Evolutionary conservation across 2,329 filamentous ascomycete genomes (phyloP), one percentile per base, ranked within the genome.

Genomic region (Fonsecaea pedrosoi): DNA sequence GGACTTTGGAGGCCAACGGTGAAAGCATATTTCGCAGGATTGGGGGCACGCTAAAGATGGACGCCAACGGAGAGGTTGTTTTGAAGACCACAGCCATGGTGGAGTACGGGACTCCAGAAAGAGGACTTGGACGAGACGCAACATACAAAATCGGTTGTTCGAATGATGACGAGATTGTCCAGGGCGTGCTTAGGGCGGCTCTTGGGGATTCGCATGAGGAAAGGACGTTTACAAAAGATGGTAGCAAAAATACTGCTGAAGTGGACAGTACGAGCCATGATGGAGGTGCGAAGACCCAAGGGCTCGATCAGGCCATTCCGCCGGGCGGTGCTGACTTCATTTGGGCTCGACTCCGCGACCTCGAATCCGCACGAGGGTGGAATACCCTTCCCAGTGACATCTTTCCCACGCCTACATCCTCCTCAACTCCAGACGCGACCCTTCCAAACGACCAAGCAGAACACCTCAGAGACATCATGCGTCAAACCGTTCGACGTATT

Each of bases 21-120:
- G 95, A 99, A 80, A 94, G 92, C 72, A 88, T 99, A 58, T 99
- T 98, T 82, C 91, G 90, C 72, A 88, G 94, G 9, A 84, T 99
- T 3, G 86, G 85, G 3, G 84, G 89, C 54, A 82, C 87, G 15
- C 77, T 79, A 30, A 77, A 78, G 59, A 72, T 77, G 15, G 77
- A 78, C 5, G 34, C 32, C 10, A 72, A 75, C 48, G 75, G 75
- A 62, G 75, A 77, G 37, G 53, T 64, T 40, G 25, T 62, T 21
- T 30, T 62, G 35, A 70, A 72, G 53, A 81, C 79, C 0, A 82
- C 82, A 2, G 88, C 88, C 13, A 84, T 96, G 37, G 85, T 98
- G 25, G 95, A 99, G 79, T 97, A 94, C 90, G 94, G 94, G 59
- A 90, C 93, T 67, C 91, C 92, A 13, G 85, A 84, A 69, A 82